These are phyloP conservation scores for Galerina marginata DNA, from an alignment of 768 basidiomycete genomes.

Conservation along the genomic window DNA sequence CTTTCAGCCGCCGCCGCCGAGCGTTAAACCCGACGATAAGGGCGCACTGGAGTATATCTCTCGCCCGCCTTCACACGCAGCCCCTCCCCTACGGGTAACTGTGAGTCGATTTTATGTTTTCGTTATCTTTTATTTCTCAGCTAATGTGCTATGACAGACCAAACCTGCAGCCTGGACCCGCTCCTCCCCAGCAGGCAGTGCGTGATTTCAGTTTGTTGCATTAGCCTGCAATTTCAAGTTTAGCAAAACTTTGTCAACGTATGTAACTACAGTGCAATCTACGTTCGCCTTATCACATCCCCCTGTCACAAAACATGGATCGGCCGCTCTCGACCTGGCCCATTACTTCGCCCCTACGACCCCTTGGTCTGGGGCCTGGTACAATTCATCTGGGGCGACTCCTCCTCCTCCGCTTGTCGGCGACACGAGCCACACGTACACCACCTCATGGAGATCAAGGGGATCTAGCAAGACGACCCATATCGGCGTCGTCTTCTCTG, in stretches of 20 bases:
- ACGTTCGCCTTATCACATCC: constrained; percentile 29
- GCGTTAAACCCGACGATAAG: constrained; percentile 10
- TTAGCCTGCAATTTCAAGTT: background rate
- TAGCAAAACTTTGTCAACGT: background rate
- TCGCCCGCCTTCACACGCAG: constrained; percentile 18
- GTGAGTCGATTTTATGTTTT: constrained; percentile 22
- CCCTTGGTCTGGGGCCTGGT: constrained; percentile 49
- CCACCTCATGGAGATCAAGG: constrained; percentile 32
- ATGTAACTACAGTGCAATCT: constrained; percentile 8
- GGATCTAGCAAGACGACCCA: constrained; percentile 36
- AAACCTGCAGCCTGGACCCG: constrained; percentile 31
- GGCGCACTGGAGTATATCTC: constrained; percentile 13
- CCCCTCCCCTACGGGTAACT: constrained; percentile 25
- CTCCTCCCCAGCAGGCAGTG: constrained; percentile 24
- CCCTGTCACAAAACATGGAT: constrained; percentile 26
- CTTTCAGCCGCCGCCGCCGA: constrained; percentile 22
- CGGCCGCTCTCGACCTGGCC: constrained; percentile 46
- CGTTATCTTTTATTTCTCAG: background rate
- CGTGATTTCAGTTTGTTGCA: constrained; percentile 24
- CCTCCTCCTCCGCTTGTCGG: constrained; percentile 37
- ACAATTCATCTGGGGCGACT: constrained; percentile 35
- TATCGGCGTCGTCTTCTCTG: constrained; percentile 49
- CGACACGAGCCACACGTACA: constrained; percentile 29
- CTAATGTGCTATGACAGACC: constrained; percentile 21
- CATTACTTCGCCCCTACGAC: constrained; percentile 48